Percentiles rank a stretch among this genome's conserved stretches.
Evolutionary conservation across 2,329 filamentous ascomycete genomes (phyloP).

Genomic region (Diaporthe citrichinensis): DNA sequence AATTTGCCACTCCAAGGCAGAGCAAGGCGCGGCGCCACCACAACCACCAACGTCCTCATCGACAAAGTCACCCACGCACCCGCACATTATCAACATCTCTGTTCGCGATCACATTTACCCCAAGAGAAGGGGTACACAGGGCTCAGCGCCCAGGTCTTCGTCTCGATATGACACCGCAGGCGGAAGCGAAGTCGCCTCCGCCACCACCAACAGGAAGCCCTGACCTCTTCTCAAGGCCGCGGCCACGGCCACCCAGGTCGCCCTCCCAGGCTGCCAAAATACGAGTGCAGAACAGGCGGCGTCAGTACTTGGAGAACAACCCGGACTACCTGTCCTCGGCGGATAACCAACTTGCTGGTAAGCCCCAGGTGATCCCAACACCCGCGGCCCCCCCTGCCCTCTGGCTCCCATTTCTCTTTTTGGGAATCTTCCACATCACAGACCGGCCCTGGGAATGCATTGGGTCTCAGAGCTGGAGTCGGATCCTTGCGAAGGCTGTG

Average conservation of each 20-base stretch:
- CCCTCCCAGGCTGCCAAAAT: slow-evolving; percentile 62
- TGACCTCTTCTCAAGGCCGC: slow-evolving; percentile 53
- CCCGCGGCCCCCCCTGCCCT: not conserved
- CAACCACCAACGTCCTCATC: not conserved
- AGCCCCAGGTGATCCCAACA: slow-evolving; percentile 34
- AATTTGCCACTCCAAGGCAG: slow-evolving; percentile 14
- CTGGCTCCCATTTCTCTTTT: slow-evolving; percentile 9
- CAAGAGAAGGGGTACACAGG: not conserved
- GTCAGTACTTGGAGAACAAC: slow-evolving; percentile 80
- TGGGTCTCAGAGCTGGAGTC: not conserved
- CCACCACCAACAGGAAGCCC: slow-evolving; percentile 25
- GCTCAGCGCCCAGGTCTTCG: not conserved
- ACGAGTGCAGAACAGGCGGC: slow-evolving; percentile 80
- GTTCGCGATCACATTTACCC: not conserved
- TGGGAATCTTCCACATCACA: not conserved
- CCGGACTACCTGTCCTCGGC: slow-evolving; percentile 76
- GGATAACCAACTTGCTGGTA: slow-evolving; percentile 70
- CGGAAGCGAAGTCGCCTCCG: not conserved
- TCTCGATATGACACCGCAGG: slow-evolving; percentile 19
- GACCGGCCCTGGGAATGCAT: not conserved
- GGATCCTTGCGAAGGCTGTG: not conserved
- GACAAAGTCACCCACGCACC: not conserved
- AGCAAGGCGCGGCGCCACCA: not conserved
- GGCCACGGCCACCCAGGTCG: slow-evolving; percentile 60
- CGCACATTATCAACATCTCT: slow-evolving; percentile 1